A percentile compares a stretch with the other conserved stretches of the same genome.
These are phyloP conservation scores for Magnolia changhungtana DNA, from an alignment of 164 flowering plant genomes.

Conservation along the genomic window DNA sequence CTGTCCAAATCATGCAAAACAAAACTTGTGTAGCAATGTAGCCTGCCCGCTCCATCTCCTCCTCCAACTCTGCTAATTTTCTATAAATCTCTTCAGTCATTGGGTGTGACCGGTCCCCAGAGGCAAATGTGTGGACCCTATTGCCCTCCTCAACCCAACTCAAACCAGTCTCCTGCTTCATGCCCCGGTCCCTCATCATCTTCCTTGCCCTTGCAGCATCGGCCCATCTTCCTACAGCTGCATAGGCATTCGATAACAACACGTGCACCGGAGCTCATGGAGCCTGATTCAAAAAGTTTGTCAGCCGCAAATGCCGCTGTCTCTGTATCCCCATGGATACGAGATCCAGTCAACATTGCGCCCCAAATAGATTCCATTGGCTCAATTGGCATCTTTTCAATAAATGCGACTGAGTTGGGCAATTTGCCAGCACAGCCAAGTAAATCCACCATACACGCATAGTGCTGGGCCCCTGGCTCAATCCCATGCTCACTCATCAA, in stretches of 20 bases:
- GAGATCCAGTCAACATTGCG: conserved; percentile 81
- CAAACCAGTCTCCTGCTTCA: conserved; percentile 88
- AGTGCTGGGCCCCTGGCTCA: conserved; percentile 74
- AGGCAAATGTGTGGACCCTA: too few species aligned
- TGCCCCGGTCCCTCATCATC: conserved; percentile 67
- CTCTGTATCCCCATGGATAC: conserved; percentile 68
- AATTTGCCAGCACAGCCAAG: conserved; percentile 83
- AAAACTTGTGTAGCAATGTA: too few species aligned
- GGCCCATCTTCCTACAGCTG: conserved; percentile 75
- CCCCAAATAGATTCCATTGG: conserved; percentile 91
- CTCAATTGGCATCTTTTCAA: conserved; percentile 63
- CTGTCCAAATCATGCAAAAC: too few species aligned
- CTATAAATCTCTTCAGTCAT: too few species aligned
- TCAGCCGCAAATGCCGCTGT: conserved; percentile 83
- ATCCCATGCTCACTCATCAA: conserved; percentile 62
- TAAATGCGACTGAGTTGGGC: conserved; percentile 54
- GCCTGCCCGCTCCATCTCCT: too few species aligned
- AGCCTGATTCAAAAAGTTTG: conserved; percentile 56
- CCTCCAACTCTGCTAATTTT: too few species aligned
- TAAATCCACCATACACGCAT: conserved; percentile 75
- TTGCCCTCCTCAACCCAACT: conserved; percentile 99
- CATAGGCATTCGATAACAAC: conserved; percentile 77
- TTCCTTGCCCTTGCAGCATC: conserved; percentile 89
- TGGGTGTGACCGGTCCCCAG: too few species aligned
- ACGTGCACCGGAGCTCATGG: conserved; percentile 69